Percentiles rank a stretch among this genome's conserved stretches.
phyloP scores from a whole-genome alignment of 2,329 filamentous ascomycete species.

The Simplicillium aogashimaense region DNA sequence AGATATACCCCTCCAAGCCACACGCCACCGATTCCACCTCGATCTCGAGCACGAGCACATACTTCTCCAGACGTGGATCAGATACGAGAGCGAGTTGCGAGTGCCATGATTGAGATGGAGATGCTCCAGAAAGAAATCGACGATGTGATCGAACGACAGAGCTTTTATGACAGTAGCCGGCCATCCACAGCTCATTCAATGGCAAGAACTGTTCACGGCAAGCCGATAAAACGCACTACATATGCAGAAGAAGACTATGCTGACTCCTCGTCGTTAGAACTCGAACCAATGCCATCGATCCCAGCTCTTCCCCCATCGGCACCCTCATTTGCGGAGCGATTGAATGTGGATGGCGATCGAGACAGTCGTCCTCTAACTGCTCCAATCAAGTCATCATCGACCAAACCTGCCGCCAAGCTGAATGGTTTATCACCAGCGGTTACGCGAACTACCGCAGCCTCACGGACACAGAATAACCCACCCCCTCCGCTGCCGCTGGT shows the following conservation, averaged over 20 bases:
- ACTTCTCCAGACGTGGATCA: slow-evolving; percentile 37
- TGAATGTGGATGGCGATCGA: slow-evolving; percentile 35
- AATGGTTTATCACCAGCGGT: neutral
- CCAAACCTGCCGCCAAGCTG: neutral
- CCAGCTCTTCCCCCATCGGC: slow-evolving; percentile 46
- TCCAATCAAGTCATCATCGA: slow-evolving; percentile 15
- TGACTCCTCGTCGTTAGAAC: slow-evolving; percentile 4
- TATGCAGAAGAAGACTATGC: no score
- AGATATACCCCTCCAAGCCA: neutral
- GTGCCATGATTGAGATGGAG: slow-evolving; percentile 49
- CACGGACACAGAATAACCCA: neutral
- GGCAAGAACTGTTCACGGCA: slow-evolving; percentile 20
- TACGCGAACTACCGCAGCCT: neutral
- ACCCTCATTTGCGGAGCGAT: slow-evolving; percentile 47
- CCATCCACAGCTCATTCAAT: slow-evolving; percentile 40
- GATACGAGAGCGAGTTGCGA: slow-evolving; percentile 45
- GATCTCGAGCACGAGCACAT: slow-evolving; percentile 27
- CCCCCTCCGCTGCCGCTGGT: slow-evolving; percentile 49
- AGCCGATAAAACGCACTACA: slow-evolving; percentile 7
- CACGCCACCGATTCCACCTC: slow-evolving; percentile 17
- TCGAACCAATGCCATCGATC: slow-evolving; percentile 44
- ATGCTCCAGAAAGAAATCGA: slow-evolving; percentile 49
- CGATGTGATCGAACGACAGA: slow-evolving; percentile 49
- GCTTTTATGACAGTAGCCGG: slow-evolving; percentile 42
- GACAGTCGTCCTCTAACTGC: slow-evolving; percentile 21